Conservation (phyloP, 2,329 filamentous ascomycete genomes). For the Neocucurbitaria cava region DNA sequence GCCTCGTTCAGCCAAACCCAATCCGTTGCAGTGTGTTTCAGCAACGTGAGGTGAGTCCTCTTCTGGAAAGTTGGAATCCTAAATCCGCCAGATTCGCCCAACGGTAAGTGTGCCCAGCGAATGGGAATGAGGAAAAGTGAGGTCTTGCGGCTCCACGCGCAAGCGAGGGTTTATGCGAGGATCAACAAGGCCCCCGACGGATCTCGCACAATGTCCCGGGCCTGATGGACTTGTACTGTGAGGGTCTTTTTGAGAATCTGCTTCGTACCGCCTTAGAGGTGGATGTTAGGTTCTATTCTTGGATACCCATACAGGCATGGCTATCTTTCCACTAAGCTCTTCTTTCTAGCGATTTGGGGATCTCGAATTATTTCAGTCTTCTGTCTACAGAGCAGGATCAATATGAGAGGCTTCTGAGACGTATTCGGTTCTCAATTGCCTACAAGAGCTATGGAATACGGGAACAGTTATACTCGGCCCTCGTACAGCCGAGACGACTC, state of each 20-base stretch:
- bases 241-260: too few relatives aligned
- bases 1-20: not conserved
- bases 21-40: conserved; percentile 3
- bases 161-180: not conserved
- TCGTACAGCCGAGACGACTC: not conserved
- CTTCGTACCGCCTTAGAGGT: not conserved
- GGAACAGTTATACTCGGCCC: not conserved
- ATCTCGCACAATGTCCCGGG: not conserved
- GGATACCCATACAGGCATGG: not conserved
- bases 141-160: not conserved
- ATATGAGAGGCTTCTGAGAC: not conserved
- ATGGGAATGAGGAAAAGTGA: not conserved
- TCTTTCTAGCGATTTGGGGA: not conserved
- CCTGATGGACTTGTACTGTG: not conserved
- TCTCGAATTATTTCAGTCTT: not conserved
- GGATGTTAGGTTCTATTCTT: not conserved
- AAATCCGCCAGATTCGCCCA: not conserved
- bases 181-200: not conserved
- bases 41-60: not conserved
- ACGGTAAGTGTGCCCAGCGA: not conserved
- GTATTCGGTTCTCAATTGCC: not conserved
- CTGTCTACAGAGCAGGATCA: not conserved
- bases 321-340: not conserved
- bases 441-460: not conserved
- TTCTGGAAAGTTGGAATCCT: not conserved